phyloP scores from a whole-genome alignment of 2,329 filamentous ascomycete species.

The Xylariales sp. region DNA sequence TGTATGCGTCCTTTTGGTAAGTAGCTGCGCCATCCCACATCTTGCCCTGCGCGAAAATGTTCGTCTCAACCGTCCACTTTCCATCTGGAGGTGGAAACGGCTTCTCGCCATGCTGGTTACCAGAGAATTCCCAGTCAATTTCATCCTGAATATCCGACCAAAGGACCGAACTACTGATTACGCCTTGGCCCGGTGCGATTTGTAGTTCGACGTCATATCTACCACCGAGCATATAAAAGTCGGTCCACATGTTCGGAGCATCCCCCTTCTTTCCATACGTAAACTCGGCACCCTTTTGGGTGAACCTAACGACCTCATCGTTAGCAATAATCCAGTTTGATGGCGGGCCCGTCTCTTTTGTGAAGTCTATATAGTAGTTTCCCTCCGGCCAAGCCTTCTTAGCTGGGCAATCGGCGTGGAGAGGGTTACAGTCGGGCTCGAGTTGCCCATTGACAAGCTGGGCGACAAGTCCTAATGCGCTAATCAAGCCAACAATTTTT shows the following conservation, averaged over 20 bases:
- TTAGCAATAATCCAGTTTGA: slow-evolving; percentile 46
- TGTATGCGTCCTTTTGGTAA: slow-evolving; percentile 45
- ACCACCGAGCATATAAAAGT: slow-evolving; percentile 50
- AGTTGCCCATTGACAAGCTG: slow-evolving; percentile 45
- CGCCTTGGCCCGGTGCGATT: slow-evolving; percentile 48
- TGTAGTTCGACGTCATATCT: slow-evolving; percentile 50
- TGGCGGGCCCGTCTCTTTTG: slow-evolving; percentile 43
- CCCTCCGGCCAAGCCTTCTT: slow-evolving; percentile 45
- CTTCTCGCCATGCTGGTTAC: slow-evolving; percentile 48
- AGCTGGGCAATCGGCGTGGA: slow-evolving; percentile 44
- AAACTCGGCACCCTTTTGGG: slow-evolving; percentile 47
- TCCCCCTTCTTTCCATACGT: slow-evolving; percentile 47
- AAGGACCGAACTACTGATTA: slow-evolving; percentile 47
- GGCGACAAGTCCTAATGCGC: slow-evolving; percentile 42
- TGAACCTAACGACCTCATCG: slow-evolving; percentile 46
- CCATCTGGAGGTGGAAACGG: slow-evolving; percentile 48
- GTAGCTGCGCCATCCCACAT: slow-evolving; percentile 49
- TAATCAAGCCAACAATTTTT: slow-evolving; percentile 43
- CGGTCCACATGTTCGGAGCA: slow-evolving; percentile 49
- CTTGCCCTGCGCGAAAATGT: slow-evolving; percentile 47
- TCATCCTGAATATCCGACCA: slow-evolving; percentile 51
- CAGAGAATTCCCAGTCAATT: slow-evolving; percentile 51
- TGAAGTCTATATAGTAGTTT: slow-evolving; percentile 50
- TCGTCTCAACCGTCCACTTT: slow-evolving; percentile 45
- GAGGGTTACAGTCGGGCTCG: slow-evolving; percentile 48